A percentile compares a stretch with the other conserved stretches of the same genome.
phyloP scores from a whole-genome alignment of 169 alveolate species.

The Plasmodium blacklocki region DNA sequence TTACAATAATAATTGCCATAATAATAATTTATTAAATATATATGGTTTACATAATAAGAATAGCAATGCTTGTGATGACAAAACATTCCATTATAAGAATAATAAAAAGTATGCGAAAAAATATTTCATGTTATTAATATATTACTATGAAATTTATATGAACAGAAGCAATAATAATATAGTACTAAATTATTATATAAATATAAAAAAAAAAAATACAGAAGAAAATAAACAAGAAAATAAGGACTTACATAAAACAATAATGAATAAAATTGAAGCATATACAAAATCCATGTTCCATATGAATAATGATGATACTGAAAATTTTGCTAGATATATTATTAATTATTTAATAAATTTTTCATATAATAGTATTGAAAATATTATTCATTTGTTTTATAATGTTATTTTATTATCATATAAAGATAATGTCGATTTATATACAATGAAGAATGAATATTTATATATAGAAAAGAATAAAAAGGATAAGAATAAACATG shows the following conservation, averaged over 20 bases:
- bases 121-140: constrained; percentile 31
- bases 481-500: not conserved
- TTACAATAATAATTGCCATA: too few species aligned
- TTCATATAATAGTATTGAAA: constrained; percentile 44
- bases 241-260: constrained; percentile 2
- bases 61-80: too few species aligned
- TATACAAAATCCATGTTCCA: not conserved
- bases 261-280: constrained; percentile 19
- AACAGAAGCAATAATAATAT: constrained; percentile 26
- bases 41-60: too few species aligned
- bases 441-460: too few species aligned
- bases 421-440: too few species aligned
- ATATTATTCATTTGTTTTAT: constrained; percentile 45
- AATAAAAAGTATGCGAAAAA: constrained; percentile 23
- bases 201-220: not conserved
- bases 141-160: constrained; percentile 47
- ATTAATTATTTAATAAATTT: constrained; percentile 24
- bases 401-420: constrained; percentile 29
- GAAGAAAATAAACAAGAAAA: not conserved
- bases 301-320: not conserved
- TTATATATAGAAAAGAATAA: not conserved
- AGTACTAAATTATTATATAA: constrained; percentile 3
- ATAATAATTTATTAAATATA: not conserved
- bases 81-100: not conserved
- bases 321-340: not conserved